Evolutionary conservation across 2,329 filamentous ascomycete species (phyloP).

Genomic region (Aspergillus tanneri): DNA sequence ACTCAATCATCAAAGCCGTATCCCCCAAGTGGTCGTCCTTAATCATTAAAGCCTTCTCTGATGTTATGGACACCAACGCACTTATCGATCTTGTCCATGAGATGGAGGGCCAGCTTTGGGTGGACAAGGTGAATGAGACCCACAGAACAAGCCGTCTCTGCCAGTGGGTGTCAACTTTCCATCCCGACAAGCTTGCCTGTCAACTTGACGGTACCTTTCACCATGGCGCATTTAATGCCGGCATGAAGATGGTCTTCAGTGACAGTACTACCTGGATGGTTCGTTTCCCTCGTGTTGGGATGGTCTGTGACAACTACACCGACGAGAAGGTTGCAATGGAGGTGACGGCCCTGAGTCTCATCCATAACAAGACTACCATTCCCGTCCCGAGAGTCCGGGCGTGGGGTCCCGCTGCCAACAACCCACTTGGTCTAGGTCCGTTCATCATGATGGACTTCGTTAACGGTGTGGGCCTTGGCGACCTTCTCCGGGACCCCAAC

Average conservation of each 20-base stretch:
- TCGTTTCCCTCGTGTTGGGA: conserved; percentile 32
- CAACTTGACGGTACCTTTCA: conserved; percentile 32
- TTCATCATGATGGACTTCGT: conserved; percentile 36
- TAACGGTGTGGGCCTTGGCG: conserved; percentile 25
- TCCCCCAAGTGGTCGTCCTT: too few relatives aligned
- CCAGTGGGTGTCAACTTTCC: conserved; percentile 37
- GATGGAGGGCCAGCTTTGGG: conserved; percentile 24
- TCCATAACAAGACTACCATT: conserved; percentile 26
- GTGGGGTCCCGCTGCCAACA: conserved; percentile 29
- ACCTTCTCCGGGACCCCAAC: conserved; percentile 32
- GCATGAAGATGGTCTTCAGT: conserved; percentile 35
- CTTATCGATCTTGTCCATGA: too few relatives aligned
- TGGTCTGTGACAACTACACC: conserved; percentile 25
- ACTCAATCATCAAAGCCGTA: conserved; percentile 18
- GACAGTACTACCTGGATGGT: conserved; percentile 31
- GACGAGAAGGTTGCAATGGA: conserved; percentile 36
- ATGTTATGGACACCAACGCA: conserved; percentile 5
- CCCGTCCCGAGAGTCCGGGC: conserved; percentile 28
- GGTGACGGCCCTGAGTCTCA: conserved; percentile 27
- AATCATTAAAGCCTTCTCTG: not conserved
- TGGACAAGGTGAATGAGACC: conserved; percentile 24
- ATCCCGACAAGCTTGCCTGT: conserved; percentile 34
- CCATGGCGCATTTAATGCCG: conserved; percentile 34
- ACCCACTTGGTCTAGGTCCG: conserved; percentile 27
- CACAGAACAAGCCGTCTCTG: conserved; percentile 20